A percentile compares a stretch with the other conserved stretches of the same genome.
Evolutionary conservation across 371 early-diverging fungal species (phyloP).

Genomic region (Mortierella sp.): DNA sequence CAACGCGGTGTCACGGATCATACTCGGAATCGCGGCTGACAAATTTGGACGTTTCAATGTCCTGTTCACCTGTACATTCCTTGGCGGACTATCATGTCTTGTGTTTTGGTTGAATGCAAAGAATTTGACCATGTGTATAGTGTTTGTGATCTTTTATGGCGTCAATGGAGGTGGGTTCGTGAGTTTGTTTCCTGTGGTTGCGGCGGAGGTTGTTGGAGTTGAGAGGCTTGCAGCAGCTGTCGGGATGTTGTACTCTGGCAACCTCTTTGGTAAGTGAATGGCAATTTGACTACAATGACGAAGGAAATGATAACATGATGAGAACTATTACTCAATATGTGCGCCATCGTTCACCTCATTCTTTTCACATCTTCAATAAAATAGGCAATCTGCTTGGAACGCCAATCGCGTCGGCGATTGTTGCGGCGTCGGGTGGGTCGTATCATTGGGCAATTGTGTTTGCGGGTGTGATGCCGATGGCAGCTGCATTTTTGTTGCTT

Average conservation of each 20-base stretch:
- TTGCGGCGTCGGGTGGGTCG: conserved; percentile 29
- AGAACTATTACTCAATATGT: neutral
- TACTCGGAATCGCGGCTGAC: conserved; percentile 61
- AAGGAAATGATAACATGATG: neutral
- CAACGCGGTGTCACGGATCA: conserved; percentile 62
- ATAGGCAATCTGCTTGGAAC: conserved; percentile 55
- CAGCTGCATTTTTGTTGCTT: conserved; percentile 1
- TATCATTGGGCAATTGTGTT: conserved; percentile 46
- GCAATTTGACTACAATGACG: neutral
- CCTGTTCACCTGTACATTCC: conserved; percentile 15
- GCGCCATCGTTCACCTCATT: neutral
- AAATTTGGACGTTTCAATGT: conserved; percentile 24
- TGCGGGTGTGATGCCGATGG: conserved; percentile 15
- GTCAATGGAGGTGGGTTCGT: conserved; percentile 65
- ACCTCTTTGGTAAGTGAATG: conserved; percentile 43
- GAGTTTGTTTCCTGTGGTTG: conserved; percentile 63
- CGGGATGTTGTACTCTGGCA: conserved; percentile 64
- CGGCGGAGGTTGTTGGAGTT: conserved; percentile 64
- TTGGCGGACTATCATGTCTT: conserved; percentile 18
- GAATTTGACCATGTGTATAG: conserved; percentile 7
- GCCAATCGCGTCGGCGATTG: conserved; percentile 57
- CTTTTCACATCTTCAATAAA: neutral
- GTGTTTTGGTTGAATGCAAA: conserved; percentile 28
- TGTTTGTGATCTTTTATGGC: conserved; percentile 60
- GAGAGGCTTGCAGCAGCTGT: conserved; percentile 63